These are phyloP conservation scores for Puccinia horiana DNA, from an alignment of 1,284 basidiomycete genomes.

Conservation along the genomic window DNA sequence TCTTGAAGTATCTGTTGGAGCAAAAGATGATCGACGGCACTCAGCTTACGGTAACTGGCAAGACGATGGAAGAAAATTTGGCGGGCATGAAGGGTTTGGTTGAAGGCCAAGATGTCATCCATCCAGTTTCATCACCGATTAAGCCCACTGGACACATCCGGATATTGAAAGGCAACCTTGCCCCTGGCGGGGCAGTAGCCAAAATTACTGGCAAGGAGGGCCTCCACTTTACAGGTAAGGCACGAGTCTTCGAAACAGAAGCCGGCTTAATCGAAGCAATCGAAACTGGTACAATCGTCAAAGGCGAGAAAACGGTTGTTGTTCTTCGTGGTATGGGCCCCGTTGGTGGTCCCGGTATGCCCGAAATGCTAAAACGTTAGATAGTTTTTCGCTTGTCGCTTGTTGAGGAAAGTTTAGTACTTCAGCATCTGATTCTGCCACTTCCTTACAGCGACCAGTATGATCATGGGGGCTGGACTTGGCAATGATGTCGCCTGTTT, in stretches of 20 bases:
- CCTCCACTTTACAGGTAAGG: conserved; percentile 72
- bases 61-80: conserved; percentile 82
- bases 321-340: conserved; percentile 56
- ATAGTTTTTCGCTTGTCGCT: conserved; percentile 9
- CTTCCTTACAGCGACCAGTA: conserved; percentile 60
- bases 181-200: conserved; percentile 72
- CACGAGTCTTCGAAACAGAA: conserved; percentile 63
- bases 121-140: conserved; percentile 80
- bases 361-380: conserved; percentile 58
- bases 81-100: conserved; percentile 69
- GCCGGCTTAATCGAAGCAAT: conserved; percentile 81
- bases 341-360: conserved; percentile 57
- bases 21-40: conserved; percentile 80
- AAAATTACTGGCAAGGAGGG: conserved; percentile 98
- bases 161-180: conserved; percentile 85
- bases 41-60: conserved; percentile 83
- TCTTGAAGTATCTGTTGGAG: conserved; percentile 77
- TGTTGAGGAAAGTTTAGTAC: not conserved
- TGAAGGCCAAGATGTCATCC: conserved; percentile 75
- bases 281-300: conserved; percentile 76
- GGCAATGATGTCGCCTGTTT: conserved; percentile 86
- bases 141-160: conserved; percentile 83
- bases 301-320: conserved; percentile 76
- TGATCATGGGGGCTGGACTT: conserved; percentile 89
- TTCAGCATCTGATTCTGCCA: conserved; percentile 22